Percentiles rank a stretch among this genome's conserved stretches.
Evolutionary conservation across 202 grass and related monocot genomes (phyloP).

Genomic region (Brachypodium distachyon): DNA sequence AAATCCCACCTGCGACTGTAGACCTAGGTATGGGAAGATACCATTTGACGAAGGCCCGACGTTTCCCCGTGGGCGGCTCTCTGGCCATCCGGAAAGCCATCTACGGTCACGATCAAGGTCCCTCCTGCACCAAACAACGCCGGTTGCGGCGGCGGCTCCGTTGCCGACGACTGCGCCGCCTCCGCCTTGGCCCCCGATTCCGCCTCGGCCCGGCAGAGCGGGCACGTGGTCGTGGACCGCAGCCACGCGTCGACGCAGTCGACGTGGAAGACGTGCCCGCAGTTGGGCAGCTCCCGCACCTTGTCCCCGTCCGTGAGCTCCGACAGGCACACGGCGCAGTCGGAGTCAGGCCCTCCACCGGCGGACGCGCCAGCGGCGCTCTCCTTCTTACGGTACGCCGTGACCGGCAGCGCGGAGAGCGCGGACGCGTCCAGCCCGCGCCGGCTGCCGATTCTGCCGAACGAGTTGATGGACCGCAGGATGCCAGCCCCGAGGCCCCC

Average conservation of each 20-base stretch:
- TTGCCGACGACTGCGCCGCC: not conserved
- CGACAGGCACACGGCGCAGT: slow-evolving; percentile 56
- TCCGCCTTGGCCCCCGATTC: not conserved
- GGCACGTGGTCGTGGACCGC: slow-evolving; percentile 43
- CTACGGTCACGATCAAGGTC: slow-evolving; percentile 20
- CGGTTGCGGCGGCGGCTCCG: not conserved
- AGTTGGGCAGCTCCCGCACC: slow-evolving; percentile 44
- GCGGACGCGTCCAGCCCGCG: slow-evolving; percentile 30
- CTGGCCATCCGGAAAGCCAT: not conserved
- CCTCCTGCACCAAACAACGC: not conserved
- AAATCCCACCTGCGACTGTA: too few relatives aligned
- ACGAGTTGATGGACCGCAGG: slow-evolving; percentile 10
- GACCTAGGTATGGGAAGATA: not conserved
- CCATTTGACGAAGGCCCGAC: not conserved
- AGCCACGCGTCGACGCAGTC: slow-evolving; percentile 78
- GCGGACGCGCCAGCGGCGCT: not conserved
- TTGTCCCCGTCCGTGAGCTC: slow-evolving; percentile 56
- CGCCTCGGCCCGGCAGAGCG: slow-evolving; percentile 44
- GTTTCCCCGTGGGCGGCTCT: not conserved
- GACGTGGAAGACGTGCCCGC: slow-evolving; percentile 64
- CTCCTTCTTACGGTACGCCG: slow-evolving; percentile 10
- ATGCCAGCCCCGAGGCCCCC: not conserved
- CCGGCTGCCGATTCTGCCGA: not conserved
- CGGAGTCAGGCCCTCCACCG: too few relatives aligned
- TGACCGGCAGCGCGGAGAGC: slow-evolving; percentile 37